Base-by-base conservation (phyloP, 768 basidiomycete species). In the Gautieria morchelliformis region DNA sequence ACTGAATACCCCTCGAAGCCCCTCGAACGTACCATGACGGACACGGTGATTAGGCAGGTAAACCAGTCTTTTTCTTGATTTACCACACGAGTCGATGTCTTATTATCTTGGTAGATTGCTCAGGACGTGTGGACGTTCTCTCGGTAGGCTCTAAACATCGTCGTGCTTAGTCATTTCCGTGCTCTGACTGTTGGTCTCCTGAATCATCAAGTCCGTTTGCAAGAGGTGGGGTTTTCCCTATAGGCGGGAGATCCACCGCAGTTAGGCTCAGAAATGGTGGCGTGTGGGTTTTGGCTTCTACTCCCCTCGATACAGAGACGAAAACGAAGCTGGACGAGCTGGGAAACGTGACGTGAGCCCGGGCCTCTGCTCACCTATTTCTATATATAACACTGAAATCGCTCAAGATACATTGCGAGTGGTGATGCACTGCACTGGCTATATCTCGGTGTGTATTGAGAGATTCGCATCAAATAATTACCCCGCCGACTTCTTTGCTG, bases 171-270 rank as follows among this genome's bases (percentile, higher is more conserved):
- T n/a, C n/a, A 41, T 60, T 20, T 35, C 24, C 41, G 27, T 20
- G 10, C 50, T 59, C 35, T 37, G 14, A 37, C 14, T 37, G 14
- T 10, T 37, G 4, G 14, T 14, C 35, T 37, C 10, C 14, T 9
- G 27, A 37, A 4, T 9, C 35, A 37, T 2, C 9, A 37, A 87
- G 86, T 46, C 84, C 86, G 1, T 90, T 89, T 65, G 65, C 78
- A 12, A 78, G 89, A 44, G 81, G 78, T 58, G 80, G 82, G 9
- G 8, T 89, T 27, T 63, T 90, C 15, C 88, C 89, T 4, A 71
- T 93, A 30, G 93, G 93, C 1, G 90, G 91, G 19, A 75, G 93
- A 46, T 84, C 89, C 7, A 94, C 91, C 0, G 93, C 90, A 0
- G 74, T 94, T 63, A 81, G 77, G 68, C 74, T 93, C 22, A 69